Conservation (phyloP, 345 rosid species). For the Salix brachista region DNA sequence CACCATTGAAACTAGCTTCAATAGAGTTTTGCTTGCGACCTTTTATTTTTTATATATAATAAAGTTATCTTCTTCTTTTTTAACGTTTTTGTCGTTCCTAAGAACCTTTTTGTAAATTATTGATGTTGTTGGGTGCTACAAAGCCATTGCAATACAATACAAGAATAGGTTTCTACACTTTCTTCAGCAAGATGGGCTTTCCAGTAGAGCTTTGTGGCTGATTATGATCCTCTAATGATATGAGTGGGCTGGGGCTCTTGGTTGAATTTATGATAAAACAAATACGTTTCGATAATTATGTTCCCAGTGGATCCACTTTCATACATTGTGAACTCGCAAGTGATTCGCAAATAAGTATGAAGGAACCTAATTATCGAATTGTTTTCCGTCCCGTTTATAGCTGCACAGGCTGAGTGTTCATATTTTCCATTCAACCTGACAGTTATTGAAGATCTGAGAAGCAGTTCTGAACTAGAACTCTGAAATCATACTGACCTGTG, state of each 20-base stretch:
- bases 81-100: background rate
- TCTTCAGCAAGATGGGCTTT: background rate
- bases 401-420: slow-evolving; percentile 53
- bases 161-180: background rate
- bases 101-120: background rate
- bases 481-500: slow-evolving; percentile 41
- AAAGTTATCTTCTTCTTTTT: too few relatives aligned
- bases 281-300: background rate
- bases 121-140: background rate
- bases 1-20: background rate
- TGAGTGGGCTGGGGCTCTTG: background rate
- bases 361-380: too few relatives aligned
- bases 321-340: too few relatives aligned
- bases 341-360: too few relatives aligned
- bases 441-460: background rate
- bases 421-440: slow-evolving; percentile 83
- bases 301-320: background rate
- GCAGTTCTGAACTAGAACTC: background rate
- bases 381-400: background rate
- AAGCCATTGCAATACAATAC: background rate
- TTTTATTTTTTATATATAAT: too few relatives aligned
- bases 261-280: background rate
- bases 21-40: background rate
- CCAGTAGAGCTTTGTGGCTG: background rate
- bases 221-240: background rate